Evolutionary conservation across 2,329 filamentous ascomycete species (phyloP).

Genomic region (Tolypocladium album): DNA sequence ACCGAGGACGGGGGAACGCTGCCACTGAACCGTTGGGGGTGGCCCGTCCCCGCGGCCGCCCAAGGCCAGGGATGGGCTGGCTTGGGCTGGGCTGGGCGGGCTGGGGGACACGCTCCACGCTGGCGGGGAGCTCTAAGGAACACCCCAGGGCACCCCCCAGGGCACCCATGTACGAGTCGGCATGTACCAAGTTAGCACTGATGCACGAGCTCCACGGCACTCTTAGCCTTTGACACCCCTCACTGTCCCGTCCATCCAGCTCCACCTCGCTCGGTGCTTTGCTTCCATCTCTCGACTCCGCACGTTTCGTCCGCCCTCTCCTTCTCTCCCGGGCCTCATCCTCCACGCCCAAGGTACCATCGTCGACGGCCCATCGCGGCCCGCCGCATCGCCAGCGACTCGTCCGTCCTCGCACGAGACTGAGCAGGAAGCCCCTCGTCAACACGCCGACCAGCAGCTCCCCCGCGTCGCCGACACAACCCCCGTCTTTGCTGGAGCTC

Average conservation of each 20-base stretch:
- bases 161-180: too few relatives aligned
- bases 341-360: background rate
- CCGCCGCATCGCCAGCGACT: background rate
- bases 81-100: background rate
- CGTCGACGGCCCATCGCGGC: background rate
- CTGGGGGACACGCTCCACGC: background rate
- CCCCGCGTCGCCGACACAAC: background rate
- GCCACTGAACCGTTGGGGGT: background rate
- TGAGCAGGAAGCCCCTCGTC: background rate
- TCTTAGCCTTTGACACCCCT: background rate
- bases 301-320: background rate
- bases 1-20: background rate
- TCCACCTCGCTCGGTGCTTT: slow-evolving; percentile 1
- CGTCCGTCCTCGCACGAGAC: background rate
- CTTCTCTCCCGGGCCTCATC: background rate
- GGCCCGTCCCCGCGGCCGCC: background rate
- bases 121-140: background rate
- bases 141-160: too few relatives aligned
- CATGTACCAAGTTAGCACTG: background rate
- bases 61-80: background rate
- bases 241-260: background rate
- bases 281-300: slow-evolving; percentile 1
- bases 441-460: background rate
- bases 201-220: background rate
- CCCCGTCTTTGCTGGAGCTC: background rate